Evolutionary conservation across 805 yeast species (phyloP).

Genomic region (Cyberlindnera xylosilytica): DNA sequence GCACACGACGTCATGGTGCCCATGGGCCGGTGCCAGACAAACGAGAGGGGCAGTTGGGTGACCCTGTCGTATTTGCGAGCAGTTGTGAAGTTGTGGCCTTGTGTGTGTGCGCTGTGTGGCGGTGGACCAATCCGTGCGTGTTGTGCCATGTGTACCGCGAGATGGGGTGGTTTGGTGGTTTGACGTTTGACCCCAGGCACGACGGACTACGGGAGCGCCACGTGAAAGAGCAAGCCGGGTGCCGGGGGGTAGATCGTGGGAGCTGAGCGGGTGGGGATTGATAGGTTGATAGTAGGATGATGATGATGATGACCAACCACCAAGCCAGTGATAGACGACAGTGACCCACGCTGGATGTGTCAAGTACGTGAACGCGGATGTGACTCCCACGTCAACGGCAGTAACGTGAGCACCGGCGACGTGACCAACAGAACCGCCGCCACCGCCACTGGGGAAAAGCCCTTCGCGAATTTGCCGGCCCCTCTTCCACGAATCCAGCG

Average conservation of each 20-base stretch:
- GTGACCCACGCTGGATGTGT: background rate
- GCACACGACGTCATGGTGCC: no score
- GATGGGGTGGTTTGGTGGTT: background rate
- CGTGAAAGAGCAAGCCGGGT: background rate
- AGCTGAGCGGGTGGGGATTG: background rate
- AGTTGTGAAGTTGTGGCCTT: no score
- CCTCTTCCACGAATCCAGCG: no score
- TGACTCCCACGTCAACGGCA: constrained; percentile 8
- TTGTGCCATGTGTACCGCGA: no score
- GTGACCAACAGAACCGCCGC: constrained; percentile 4
- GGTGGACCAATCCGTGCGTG: no score
- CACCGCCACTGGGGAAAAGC: background rate
- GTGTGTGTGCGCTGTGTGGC: no score
- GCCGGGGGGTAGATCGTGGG: background rate
- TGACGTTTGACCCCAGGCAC: background rate
- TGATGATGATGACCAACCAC: no score
- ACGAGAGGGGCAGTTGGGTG: no score
- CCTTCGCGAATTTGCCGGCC: background rate
- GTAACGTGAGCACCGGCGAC: constrained; percentile 8
- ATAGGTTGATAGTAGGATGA: background rate
- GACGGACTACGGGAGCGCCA: background rate
- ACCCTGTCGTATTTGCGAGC: no score
- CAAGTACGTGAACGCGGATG: background rate
- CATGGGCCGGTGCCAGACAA: no score
- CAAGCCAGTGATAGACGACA: no score